Evolutionary conservation across 192 early-diverging fungal genomes (phyloP).

Genomic region (Entomortierella chlamydospora): DNA sequence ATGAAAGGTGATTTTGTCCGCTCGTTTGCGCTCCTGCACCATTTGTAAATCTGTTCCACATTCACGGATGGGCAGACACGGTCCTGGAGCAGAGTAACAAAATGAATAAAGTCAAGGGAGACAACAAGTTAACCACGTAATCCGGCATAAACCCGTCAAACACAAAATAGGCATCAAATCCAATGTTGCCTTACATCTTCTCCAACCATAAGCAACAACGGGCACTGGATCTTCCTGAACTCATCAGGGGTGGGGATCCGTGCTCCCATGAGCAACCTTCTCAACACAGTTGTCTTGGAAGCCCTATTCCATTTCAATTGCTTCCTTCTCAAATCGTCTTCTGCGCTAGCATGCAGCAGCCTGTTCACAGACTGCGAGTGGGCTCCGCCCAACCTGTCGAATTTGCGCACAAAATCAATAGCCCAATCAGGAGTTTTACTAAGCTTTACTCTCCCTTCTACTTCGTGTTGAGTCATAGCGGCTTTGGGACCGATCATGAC

Average conservation of each 20-base stretch:
- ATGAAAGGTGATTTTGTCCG: slow-evolving; percentile 47
- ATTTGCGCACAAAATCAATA: slow-evolving; percentile 54
- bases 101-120: neutral
- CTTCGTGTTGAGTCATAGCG: slow-evolving; percentile 50
- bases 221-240: slow-evolving; percentile 52
- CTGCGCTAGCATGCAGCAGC: slow-evolving; percentile 52
- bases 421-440: slow-evolving; percentile 59
- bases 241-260: slow-evolving; percentile 45
- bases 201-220: slow-evolving; percentile 61
- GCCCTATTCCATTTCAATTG: slow-evolving; percentile 66
- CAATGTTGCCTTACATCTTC: slow-evolving; percentile 46
- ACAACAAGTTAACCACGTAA: neutral
- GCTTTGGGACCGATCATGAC: slow-evolving; percentile 67
- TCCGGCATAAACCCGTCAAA: neutral
- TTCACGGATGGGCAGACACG: slow-evolving; percentile 53
- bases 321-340: slow-evolving; percentile 41
- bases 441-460: slow-evolving; percentile 31
- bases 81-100: slow-evolving; percentile 41
- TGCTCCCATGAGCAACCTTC: slow-evolving; percentile 53
- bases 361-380: slow-evolving; percentile 59
- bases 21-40: slow-evolving; percentile 35
- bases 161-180: neutral
- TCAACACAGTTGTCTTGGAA: slow-evolving; percentile 61
- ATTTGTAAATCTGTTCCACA: slow-evolving; percentile 54
- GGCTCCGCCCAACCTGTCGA: slow-evolving; percentile 62